Base-by-base conservation (phyloP, 257 asterid species). In the Petunia axillaris region DNA sequence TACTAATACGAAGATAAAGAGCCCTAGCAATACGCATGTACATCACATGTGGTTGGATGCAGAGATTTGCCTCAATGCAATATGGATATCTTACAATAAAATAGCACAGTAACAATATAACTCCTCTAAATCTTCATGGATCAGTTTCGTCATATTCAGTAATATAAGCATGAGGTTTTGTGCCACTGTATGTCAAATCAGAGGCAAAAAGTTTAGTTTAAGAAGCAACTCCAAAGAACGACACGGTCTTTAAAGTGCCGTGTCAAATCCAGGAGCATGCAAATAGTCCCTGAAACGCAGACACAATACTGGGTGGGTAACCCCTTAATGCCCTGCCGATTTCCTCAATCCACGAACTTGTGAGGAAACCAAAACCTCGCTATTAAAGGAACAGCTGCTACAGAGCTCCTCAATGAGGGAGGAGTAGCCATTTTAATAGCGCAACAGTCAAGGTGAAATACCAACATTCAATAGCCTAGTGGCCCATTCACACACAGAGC, bases 121-220 rank as follows among this genome's bases (percentile, higher is more conserved):
- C 44, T 73, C 62, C 25, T 5, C 13, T 73, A 73, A 50, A 48
- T 46, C 44, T 35, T 50, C 0, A 11, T 5, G 1, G 77, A 11
- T 44, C 35, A 73, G 44, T 73, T 73, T 44, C 7, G 10, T 50
- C 77, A 11, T 73, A 48, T 71, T 71, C 77, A 71, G 77, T 48
- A 36, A 48, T 36, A 71, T 35, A 48, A 50, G 77, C 62, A 50
- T 71, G 77, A 35, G 11, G 77, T 25, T 50, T 25, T 50, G 35
- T 48, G 25, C 41, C 60, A 25, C 60, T 48, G 2, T 48, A 10
- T 71, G 11, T 71, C 62, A 73, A 35, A 71, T 46, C 4, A 70
- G 58, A 44, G 11, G 57, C 9, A 70, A 59, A 25, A 46, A 70
- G 48, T 71, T 46, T 5, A 48, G 9, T 35, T 46, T 48, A 71